Evolutionary conservation across 2,329 filamentous ascomycete species (phyloP).

Genomic region (Chaetomiaceae sp.): DNA sequence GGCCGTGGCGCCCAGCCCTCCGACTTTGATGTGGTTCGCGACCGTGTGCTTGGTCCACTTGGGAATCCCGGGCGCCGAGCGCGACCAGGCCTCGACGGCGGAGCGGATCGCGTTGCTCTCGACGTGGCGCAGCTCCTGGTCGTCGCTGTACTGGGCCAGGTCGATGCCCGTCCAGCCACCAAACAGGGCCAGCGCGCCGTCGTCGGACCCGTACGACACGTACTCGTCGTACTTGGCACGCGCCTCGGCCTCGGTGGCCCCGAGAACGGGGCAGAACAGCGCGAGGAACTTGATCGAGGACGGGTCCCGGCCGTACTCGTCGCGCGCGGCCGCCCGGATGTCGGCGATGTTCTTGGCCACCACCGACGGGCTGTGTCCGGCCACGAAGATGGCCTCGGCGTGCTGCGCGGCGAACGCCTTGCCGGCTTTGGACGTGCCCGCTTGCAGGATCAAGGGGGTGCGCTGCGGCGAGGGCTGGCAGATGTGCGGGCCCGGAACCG

Average conservation of each 20-base stretch:
- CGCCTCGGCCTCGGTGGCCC: not conserved
- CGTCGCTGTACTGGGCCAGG: not conserved
- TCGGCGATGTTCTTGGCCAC: conserved; percentile 2
- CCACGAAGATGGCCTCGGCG: conserved; percentile 4
- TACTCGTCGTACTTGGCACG: not conserved
- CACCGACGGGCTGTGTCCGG: not conserved
- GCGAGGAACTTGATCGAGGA: not conserved
- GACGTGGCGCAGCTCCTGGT: conserved; percentile 2
- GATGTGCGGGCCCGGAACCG: conserved; percentile 1
- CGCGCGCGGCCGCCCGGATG: not conserved
- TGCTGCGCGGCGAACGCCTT: not conserved
- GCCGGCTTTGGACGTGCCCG: not conserved
- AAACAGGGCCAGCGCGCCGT: conserved; percentile 3
- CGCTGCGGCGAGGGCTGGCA: not conserved
- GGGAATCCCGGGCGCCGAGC: not conserved
- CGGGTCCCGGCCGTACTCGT: not conserved
- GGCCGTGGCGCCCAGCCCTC: not conserved
- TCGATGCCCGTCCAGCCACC: conserved; percentile 5
- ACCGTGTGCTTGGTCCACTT: conserved; percentile 4
- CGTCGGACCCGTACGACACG: not conserved
- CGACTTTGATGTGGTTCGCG: not conserved
- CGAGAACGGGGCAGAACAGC: not conserved
- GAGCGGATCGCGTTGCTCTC: conserved; percentile 1
- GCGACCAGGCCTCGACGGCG: not conserved
- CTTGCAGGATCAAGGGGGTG: conserved; percentile 1